These are phyloP conservation scores for Serpula lacrymans DNA, from an alignment of 768 basidiomycete genomes.

Conservation along the genomic window DNA sequence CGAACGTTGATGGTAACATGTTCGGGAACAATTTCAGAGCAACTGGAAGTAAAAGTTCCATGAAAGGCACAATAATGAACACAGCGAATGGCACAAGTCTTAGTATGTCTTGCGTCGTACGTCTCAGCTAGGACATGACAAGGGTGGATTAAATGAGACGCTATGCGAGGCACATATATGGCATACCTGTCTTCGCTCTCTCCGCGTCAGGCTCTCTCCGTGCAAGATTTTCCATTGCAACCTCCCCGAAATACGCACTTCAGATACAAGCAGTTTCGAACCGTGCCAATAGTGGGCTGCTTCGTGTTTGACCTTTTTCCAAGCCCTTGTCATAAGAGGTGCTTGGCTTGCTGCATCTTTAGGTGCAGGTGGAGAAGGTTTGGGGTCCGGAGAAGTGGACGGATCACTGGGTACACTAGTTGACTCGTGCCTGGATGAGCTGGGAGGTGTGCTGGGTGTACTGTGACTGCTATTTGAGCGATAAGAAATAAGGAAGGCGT, in stretches of 20 bases:
- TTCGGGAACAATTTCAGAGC: slow-evolving; percentile 97
- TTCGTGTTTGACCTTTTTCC: slow-evolving; percentile 96
- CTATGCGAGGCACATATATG: background rate
- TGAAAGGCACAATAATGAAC: slow-evolving; percentile 95
- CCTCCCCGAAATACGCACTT: slow-evolving; percentile 85
- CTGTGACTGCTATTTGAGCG: slow-evolving; percentile 39
- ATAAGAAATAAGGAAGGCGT: slow-evolving; percentile 11
- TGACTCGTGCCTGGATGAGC: slow-evolving; percentile 12
- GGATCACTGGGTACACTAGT: slow-evolving; percentile 14
- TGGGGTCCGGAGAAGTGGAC: slow-evolving; percentile 36
- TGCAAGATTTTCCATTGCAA: slow-evolving; percentile 91
- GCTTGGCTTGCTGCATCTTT: slow-evolving; percentile 39
- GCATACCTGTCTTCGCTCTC: slow-evolving; percentile 88
- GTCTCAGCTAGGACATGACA: slow-evolving; percentile 61
- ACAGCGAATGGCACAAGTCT: slow-evolving; percentile 94
- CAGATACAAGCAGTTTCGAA: slow-evolving; percentile 88
- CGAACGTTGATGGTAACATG: slow-evolving; percentile 98
- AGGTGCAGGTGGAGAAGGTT: slow-evolving; percentile 46
- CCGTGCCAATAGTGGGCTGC: slow-evolving; percentile 97
- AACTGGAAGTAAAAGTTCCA: slow-evolving; percentile 95
- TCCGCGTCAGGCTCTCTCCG: slow-evolving; percentile 85
- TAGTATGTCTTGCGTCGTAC: slow-evolving; percentile 90
- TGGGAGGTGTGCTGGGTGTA: slow-evolving; percentile 30
- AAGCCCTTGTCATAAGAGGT: slow-evolving; percentile 59
- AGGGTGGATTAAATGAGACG: too few relatives aligned